Base-by-base conservation (phyloP, 768 basidiomycete genomes). In the Termitomyces sp. region DNA sequence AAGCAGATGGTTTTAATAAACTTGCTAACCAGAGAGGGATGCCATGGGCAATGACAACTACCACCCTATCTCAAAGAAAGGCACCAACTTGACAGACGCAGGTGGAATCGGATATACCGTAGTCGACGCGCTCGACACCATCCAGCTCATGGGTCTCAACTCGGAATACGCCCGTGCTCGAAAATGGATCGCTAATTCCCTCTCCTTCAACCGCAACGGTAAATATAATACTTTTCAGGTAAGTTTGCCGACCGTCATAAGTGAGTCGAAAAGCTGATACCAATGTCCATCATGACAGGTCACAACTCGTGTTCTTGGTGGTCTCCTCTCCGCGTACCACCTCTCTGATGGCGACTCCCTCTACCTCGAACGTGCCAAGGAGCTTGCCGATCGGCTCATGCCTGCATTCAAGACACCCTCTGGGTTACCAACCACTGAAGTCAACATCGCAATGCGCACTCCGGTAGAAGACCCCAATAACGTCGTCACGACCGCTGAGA, bases 21-120 rank as follows among this genome's bases (percentile, higher is more conserved):
- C 20, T 45, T 55, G 11, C 13, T 42, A 0, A 45, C 40, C 76
- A 94, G 94, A 96, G 76, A 79, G 87, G 63, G 88, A 97, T 70
- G 95, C 95, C 7, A 96, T 94, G 87, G 96, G 96, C 4, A 80
- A 81, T 56, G 95, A 98, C 75, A 93, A 96, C 70, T 97, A 94
- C 68, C 92, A 96, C 68, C 95, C 96, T 0, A 80, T 98, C 28
- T 81, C 83, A 38, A 82, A 81, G 61, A 77, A 72, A 18, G 96
- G 96, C 1, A 81, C 85, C 8, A 95, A 98, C 70, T 79, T 98
- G 32, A 89, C 90, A 0, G 69, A 75, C 1, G 84, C 84, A 1
- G 93, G 92, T 16, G 89, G 91, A 9, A 89, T 97, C 51, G 95
- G 95, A 38, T 96, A 94, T 71, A 92, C 88, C n/a, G 87, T 98